Base-by-base conservation (phyloP, 1,139 yeast species). In the Scheffersomyces segobiensis region DNA sequence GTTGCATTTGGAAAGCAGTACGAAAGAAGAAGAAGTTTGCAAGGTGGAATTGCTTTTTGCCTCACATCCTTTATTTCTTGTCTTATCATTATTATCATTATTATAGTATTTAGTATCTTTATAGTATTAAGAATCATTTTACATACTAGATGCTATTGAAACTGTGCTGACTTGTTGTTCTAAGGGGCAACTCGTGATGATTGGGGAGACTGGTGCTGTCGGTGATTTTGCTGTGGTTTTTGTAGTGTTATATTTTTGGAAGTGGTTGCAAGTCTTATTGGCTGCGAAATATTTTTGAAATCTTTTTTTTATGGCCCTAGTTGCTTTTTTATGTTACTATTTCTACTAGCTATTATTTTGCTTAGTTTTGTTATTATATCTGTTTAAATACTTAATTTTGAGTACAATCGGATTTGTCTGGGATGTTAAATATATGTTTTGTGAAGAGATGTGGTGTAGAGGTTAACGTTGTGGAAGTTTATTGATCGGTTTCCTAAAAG, bases 51-150 rank as follows among this genome's bases (percentile, higher is more conserved):
- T 2, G 42, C 42, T 32, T 32, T n/a, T 32, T 32, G 42, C 46
- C 50, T 24, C 42, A 46, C 52, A 58, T 56, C 62, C 54, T 61
- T 61, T 60, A 61, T 59, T 61, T 61, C 63, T 61, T 60, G 62
- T 54, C 59, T 61, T 61, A 61, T 61, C 60, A 61, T 60, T 61
- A 58, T 57, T 55, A 48, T 24, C 17, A 48, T 48, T 48, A 48
- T 48, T 48, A 19, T 48, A 48, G 50, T 48, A 48, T 48, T n/a
- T 48, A 48, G 50, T 48, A 24, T 48, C 24, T 48, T 48, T 48
- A 48, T 48, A 48, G 50, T 48, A 21, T 48, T 47, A 48, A 48
- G 26, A 48, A 48, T 48, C 50, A 48, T 48, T 48, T 48, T 20
- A 21, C 24, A 20, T 20, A 48, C 50, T 48, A 20, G 50, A 24